Base-by-base conservation (phyloP, 192 early-diverging fungal genomes). In the Coemansia aciculifera region DNA sequence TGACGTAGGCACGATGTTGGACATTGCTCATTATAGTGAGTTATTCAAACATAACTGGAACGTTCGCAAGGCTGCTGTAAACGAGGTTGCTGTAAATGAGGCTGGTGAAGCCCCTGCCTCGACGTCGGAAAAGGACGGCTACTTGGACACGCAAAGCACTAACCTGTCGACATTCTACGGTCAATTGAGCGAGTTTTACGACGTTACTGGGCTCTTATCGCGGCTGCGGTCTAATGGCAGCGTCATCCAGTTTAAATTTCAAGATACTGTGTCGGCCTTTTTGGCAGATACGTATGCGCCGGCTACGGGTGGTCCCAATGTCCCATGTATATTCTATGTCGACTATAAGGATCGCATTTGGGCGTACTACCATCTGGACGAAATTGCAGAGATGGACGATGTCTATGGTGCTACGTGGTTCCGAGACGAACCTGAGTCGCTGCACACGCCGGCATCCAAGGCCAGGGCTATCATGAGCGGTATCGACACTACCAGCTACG, bases 281-380 rank as follows among this genome's bases (percentile, higher is more conserved):
- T 59, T 83, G 69, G 68, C 80, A 19, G 75, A 74, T 67, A 78
- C 75, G 1, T 83, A 75, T 64, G 80, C 80, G 46, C 80, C 80
- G 0, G 80, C 72, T 10, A 83, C 80, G 1, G 80, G 80, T 21
- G 80, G 80, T 3, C 80, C 80, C 38, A 84, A 78, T n/a, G 73
- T 79, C 13, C 81, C 81, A n/a, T 84, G 81, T 17, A 64, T 84
- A 32, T 84, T 84, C 46, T 84, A 84, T 23, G 77, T 84, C 21
- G 81, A 84, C 73, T 79, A 78, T 56, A 84, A 84, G 56, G 73
- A 84, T 46, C 81, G 77, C 21, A 79, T 84, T 48, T 84, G 81
- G 81, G 73, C 64, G 3, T 84, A 84, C 70, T 83, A 83, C 69
- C 80, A 83, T 29, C 52, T 83, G 59, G 80, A 83, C 46, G 75